Evolutionary conservation across 768 basidiomycete species (phyloP), one percentile per base, ranked within the genome.

Genomic region (Lactarius trivialis): DNA sequence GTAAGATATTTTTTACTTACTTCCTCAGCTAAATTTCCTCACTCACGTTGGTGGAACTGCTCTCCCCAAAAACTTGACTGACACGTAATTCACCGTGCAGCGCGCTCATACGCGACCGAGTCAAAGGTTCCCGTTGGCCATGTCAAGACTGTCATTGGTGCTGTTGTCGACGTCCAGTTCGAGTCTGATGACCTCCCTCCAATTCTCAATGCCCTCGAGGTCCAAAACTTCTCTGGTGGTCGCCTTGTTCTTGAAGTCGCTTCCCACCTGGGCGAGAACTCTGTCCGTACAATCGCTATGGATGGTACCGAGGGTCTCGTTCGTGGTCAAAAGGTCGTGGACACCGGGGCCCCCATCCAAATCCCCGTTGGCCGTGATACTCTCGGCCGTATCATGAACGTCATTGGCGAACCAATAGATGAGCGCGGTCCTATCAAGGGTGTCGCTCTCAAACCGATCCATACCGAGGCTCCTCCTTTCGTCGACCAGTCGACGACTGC

Each of bases 221-320:
- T 99, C 60, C 89, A 93, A 76, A 85, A 88, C 74, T 93, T 94
- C 82, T 81, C 81, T 65, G 94, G 94, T 73, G 93, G 93, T 76
- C 92, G 94, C 75, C 91, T 99, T 75, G 97, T 99, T 71, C 92
- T 99, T 67, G 97, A 99, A 79, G 97, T 99, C 71, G 91, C 97
- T 67, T 93, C 94, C 65, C 97, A 99, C 75, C 82, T 99, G 60
- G 97, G 97, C 76, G 97, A 98, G 81, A 98, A 98, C 84, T 91
- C 94, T 28, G 94, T 97, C 76, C 92, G 97, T 72, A 96, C 93
- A 76, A 99, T 99, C 84, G 97, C 97, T 72, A 99, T 99, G 97
- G 97, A 98, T 74, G 95, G 96, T 88, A 99, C 97, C 57, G 97
- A 97, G 78, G 97, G 97, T 91, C 91, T 99, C 72, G 95, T 99